Conservation (phyloP, 2,329 filamentous ascomycete genomes). For the Trichophyton rubrum region DNA sequence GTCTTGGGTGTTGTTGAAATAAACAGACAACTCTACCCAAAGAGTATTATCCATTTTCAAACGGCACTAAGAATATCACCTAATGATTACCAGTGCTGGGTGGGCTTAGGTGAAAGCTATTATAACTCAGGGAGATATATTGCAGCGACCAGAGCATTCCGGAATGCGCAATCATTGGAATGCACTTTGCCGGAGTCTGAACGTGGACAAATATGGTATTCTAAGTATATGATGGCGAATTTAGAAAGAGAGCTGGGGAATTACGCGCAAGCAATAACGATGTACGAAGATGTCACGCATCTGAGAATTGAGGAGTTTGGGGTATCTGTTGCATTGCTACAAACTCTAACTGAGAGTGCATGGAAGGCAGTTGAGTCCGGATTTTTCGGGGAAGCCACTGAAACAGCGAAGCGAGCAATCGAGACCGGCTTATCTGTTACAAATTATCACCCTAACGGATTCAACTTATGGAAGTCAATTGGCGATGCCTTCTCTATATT, state of each 20-base stretch:
- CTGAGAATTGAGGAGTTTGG: slow-evolving; percentile 65
- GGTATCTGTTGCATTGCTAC: slow-evolving; percentile 73
- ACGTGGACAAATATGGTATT: slow-evolving; percentile 73
- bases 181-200: slow-evolving; percentile 43
- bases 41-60: slow-evolving; percentile 85
- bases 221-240: slow-evolving; percentile 91
- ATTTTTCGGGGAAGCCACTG: slow-evolving; percentile 69
- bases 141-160: slow-evolving; percentile 83
- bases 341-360: slow-evolving; percentile 74
- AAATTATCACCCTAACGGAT: slow-evolving; percentile 52
- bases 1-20: slow-evolving; percentile 88
- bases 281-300: slow-evolving; percentile 62
- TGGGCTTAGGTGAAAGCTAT: slow-evolving; percentile 94
- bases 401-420: slow-evolving; percentile 58
- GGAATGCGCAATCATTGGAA: slow-evolving; percentile 69
- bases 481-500: slow-evolving; percentile 82
- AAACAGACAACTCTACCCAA: slow-evolving; percentile 81
- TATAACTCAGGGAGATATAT: slow-evolving; percentile 87
- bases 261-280: slow-evolving; percentile 65
- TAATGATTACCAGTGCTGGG: slow-evolving; percentile 86
- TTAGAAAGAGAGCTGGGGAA: slow-evolving; percentile 87
- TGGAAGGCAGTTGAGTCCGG: slow-evolving; percentile 67
- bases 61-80: slow-evolving; percentile 73
- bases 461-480: slow-evolving; percentile 91
- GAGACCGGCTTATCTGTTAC: slow-evolving; percentile 52